Evolutionary conservation across 805 yeast genomes (phyloP), one percentile per base, ranked within the genome.

Genomic region (Saturnispora mendoncae): DNA sequence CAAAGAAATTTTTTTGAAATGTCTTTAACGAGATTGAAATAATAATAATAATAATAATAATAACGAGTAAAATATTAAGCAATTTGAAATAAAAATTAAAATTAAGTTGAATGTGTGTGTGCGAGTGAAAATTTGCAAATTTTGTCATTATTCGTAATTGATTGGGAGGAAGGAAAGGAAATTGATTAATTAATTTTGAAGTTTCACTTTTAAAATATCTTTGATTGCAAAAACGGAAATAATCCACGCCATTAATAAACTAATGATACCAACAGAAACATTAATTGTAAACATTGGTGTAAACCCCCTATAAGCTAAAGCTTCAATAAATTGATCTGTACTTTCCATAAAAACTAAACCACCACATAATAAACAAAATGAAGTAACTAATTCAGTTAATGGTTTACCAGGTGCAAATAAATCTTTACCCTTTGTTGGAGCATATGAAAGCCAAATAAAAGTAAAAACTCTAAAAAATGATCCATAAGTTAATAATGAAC

Each of bases 261-360:
- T 74, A 27, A 82, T 71, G 35, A 77, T 44, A 9, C 97, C 97
- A 44, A 92, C 82, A 45, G 83, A 74, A 28, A 90, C 74, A 58
- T 90, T 92, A 55, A 90, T 73, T 1, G 92, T 84, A 62, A 92
- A 90, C 97, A 92, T 88, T 39, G 80, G 68, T 23, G 92, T 84
- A 46, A 79, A 68, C 3, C 95, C 95, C 52, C 87, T 71, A 60
- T 78, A 85, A 51, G 84, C 85, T 64, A 87, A 69, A 17, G 85
- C 88, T 51, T 75, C 77, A 25, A 92, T 77, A 5, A 84, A 76
- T 51, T 92, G 94, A 55, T 84, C 90, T 33, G 94, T 84, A 42
- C 92, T 79, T 60, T 86, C 85, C 88, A 88, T 86, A 59, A 92
- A 92, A 21, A 92, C 79, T 47, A 84, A 61, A 8, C 98, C 98